phyloP scores from a whole-genome alignment of 1,139 yeast genomes.

The Scheffersomyces lignicola region DNA sequence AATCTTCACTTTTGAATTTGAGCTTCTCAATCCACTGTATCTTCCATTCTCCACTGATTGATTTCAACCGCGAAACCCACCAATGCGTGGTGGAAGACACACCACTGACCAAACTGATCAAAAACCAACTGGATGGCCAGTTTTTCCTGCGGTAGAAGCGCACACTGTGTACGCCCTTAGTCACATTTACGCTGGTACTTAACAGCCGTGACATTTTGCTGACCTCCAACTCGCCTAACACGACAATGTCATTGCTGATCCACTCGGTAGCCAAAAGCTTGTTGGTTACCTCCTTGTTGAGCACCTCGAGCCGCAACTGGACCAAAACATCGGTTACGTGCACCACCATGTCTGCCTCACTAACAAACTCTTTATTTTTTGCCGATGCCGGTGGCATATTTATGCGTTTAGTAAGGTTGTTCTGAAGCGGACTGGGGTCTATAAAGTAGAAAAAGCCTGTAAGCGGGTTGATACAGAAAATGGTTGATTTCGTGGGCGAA shows the following conservation, averaged over 20 bases:
- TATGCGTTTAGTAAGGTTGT: conserved; percentile 32
- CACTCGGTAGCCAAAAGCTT: conserved; percentile 66
- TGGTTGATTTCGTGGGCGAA: conserved; percentile 35
- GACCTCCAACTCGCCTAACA: conserved; percentile 40
- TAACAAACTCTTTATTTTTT: conserved; percentile 19
- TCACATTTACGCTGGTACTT: conserved; percentile 7
- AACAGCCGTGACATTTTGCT: conserved; percentile 21
- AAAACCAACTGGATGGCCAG: conserved; percentile 76
- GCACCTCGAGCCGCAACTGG: conserved; percentile 54
- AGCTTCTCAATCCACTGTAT: conserved; percentile 49
- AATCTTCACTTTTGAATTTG: conserved; percentile 13
- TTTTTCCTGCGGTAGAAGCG: conserved; percentile 61
- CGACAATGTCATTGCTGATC: conserved; percentile 59
- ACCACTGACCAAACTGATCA: conserved; percentile 48
- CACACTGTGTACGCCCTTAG: conserved; percentile 22
- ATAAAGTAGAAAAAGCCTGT: conserved; percentile 46
- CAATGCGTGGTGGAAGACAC: conserved; percentile 50
- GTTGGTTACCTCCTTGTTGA: conserved; percentile 50
- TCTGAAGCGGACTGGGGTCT: conserved; percentile 45
- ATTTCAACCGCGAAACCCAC: conserved; percentile 65
- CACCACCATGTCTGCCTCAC: conserved; percentile 34
- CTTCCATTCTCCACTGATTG: conserved; percentile 64
- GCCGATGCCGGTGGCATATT: conserved; percentile 25
- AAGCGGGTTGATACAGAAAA: conserved; percentile 46
- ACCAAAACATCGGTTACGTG: conserved; percentile 39